Percentiles rank a stretch among this genome's conserved stretches.
Evolutionary conservation across 306 rosid species (phyloP).

Genomic region (Corylus avellana): DNA sequence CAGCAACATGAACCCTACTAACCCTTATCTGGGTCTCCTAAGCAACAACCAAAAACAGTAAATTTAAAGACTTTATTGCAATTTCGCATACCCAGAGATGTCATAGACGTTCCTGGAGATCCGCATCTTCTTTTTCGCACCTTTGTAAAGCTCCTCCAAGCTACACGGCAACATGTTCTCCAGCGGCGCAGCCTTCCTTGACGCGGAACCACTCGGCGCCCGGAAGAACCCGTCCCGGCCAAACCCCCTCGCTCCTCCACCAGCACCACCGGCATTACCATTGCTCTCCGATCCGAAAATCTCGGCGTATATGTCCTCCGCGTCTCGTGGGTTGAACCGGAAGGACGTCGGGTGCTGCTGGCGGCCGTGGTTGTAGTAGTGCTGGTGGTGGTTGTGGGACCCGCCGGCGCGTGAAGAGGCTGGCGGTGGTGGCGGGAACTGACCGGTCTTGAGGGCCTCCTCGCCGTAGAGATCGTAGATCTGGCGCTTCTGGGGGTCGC

Average conservation of each 20-base stretch:
- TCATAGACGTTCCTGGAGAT: conserved; percentile 72
- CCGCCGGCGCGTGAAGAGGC: conserved; percentile 30
- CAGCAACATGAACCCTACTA: background rate
- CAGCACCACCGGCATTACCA: conserved; percentile 20
- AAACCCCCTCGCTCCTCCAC: conserved; percentile 30
- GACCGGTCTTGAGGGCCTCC: conserved; percentile 80
- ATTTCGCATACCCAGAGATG: conserved; percentile 56
- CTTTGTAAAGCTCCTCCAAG: conserved; percentile 87
- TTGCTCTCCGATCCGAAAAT: conserved; percentile 55
- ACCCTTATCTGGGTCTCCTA: background rate
- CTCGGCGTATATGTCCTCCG: conserved; percentile 79
- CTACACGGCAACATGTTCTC: conserved; percentile 67
- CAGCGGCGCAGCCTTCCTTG: conserved; percentile 62
- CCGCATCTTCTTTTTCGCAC: conserved; percentile 83
- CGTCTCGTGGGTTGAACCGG: conserved; percentile 62
- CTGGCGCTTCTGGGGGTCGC: conserved; percentile 91
- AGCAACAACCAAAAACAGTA: background rate
- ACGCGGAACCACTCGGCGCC: conserved; percentile 42
- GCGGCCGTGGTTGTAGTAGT: conserved; percentile 33
- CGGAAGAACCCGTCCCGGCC: conserved; percentile 55
- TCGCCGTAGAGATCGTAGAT: conserved; percentile 94
- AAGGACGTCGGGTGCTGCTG: conserved; percentile 51
- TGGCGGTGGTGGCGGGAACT: conserved; percentile 59
- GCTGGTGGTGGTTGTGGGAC: conserved; percentile 32
- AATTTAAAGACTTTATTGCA: background rate